These are phyloP conservation scores for Conticribra guillardii DNA, from an alignment of 108 stramenopile species.

Conservation along the genomic window DNA sequence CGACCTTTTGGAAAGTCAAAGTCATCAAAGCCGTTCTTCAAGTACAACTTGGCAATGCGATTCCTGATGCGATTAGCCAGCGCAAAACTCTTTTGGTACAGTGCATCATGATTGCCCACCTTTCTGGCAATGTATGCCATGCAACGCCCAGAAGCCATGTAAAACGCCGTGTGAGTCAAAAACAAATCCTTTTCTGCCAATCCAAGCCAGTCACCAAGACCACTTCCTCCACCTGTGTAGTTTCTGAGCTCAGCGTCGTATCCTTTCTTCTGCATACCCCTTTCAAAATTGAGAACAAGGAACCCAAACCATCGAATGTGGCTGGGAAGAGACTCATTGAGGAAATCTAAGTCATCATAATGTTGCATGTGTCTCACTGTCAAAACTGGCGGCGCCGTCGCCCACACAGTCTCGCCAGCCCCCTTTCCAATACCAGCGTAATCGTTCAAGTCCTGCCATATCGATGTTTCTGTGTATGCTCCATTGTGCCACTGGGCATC, in stretches of 20 bases:
- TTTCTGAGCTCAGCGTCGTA: conserved; percentile 31
- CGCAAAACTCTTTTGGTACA: conserved; percentile 13
- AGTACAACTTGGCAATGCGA: conserved; percentile 22
- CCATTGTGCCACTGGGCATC: conserved; percentile 55
- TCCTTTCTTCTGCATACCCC: conserved; percentile 24
- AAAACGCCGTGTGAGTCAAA: conserved; percentile 45
- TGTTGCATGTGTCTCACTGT: conserved; percentile 45
- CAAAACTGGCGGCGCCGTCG: conserved; percentile 42
- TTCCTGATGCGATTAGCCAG: conserved; percentile 19
- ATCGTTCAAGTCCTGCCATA: conserved; percentile 48
- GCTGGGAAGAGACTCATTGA: conserved; percentile 16
- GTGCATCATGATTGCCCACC: conserved; percentile 4
- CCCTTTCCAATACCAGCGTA: conserved; percentile 44
- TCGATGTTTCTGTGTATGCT: conserved; percentile 45
- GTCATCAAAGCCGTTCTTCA: conserved; percentile 38
- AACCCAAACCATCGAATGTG: conserved; percentile 38
- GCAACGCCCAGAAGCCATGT: conserved; percentile 41
- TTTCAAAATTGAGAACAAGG: conserved; percentile 32
- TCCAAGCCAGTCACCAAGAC: conserved; percentile 60
- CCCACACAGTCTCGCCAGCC: conserved; percentile 47
- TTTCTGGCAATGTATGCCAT: conserved; percentile 36
- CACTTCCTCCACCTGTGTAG: conserved; percentile 25
- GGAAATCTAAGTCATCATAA: conserved; percentile 37
- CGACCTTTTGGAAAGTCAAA: conserved; percentile 28
- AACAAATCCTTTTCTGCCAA: conserved; percentile 25